Conservation (phyloP, 768 basidiomycete genomes). For the Suillus bovinus region DNA sequence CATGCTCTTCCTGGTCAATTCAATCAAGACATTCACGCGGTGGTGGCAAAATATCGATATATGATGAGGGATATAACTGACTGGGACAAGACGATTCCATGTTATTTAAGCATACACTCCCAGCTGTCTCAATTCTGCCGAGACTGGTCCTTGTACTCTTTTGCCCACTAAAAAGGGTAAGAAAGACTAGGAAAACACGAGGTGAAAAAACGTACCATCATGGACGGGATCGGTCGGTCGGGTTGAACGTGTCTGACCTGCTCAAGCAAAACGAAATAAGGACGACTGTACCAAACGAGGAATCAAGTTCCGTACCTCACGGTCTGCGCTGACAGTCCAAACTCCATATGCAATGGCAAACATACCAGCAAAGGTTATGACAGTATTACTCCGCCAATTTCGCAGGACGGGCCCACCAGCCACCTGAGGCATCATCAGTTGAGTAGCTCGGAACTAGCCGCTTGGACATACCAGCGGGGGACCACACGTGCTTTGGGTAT, state of each 20-base stretch:
- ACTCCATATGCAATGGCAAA: constrained; percentile 61
- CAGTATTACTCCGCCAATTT: constrained; percentile 91
- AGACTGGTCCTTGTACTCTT: constrained; percentile 42
- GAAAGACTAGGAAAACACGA: constrained; percentile 9
- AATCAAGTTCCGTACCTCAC: constrained; percentile 60
- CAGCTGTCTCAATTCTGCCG: background rate
- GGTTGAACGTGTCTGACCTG: constrained; percentile 65
- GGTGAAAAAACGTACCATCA: constrained; percentile 52
- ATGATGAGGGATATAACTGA: constrained; percentile 1
- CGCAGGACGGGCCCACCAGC: constrained; percentile 92
- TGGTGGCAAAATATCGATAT: background rate
- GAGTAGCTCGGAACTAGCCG: constrained; percentile 3
- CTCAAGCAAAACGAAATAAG: constrained; percentile 2
- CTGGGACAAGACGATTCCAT: background rate
- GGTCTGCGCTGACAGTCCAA: constrained; percentile 73
- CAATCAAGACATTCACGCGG: background rate
- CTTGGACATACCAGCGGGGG: constrained; percentile 70
- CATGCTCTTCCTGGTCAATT: background rate
- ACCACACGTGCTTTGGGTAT: constrained; percentile 94
- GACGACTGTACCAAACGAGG: background rate
- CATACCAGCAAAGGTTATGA: constrained; percentile 69
- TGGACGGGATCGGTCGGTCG: constrained; percentile 73
- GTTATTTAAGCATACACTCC: background rate
- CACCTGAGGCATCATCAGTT: constrained; percentile 52
- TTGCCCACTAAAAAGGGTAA: constrained; percentile 44